phyloP scores from a whole-genome alignment of 2,329 filamentous ascomycete species.

The Aureobasidium sp. region DNA sequence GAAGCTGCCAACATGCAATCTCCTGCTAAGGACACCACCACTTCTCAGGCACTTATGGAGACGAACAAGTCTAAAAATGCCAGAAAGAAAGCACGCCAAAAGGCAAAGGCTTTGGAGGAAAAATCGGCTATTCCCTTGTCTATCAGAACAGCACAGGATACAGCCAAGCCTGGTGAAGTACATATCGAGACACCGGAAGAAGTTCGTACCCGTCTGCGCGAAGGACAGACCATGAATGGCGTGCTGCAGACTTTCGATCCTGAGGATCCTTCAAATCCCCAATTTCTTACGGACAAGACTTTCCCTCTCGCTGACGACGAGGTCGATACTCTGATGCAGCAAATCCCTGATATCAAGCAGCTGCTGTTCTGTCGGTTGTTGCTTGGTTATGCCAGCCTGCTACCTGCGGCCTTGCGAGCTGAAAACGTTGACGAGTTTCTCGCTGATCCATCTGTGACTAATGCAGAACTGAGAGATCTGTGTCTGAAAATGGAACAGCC shows the following conservation, averaged over 20 bases:
- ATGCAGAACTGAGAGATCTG: conserved; percentile 40
- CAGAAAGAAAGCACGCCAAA: conserved; percentile 11
- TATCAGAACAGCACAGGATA: not conserved
- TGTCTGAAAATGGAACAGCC: conserved; percentile 44
- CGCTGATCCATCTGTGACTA: conserved; percentile 35
- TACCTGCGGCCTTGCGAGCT: conserved; percentile 40
- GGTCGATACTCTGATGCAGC: conserved; percentile 24
- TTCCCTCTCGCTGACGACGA: conserved; percentile 12
- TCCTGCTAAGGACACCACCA: not conserved
- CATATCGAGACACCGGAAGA: conserved; percentile 14
- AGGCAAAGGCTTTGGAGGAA: not conserved
- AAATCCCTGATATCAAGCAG: conserved; percentile 45
- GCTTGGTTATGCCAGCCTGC: conserved; percentile 39
- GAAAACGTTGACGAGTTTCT: conserved; percentile 42
- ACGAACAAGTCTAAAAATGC: conserved; percentile 5
- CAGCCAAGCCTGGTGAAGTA: not conserved
- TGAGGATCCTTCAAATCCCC: not conserved
- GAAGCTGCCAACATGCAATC: not conserved
- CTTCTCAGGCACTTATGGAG: not conserved
- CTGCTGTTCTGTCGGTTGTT: conserved; percentile 44
- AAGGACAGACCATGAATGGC: not conserved
- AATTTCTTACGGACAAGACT: conserved; percentile 9
- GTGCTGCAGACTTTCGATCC: conserved; percentile 5
- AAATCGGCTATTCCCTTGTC: not conserved
- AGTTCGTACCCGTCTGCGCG: conserved; percentile 4